Base-by-base conservation (phyloP, 2,329 filamentous ascomycete genomes). In the Talaromyces sp. region DNA sequence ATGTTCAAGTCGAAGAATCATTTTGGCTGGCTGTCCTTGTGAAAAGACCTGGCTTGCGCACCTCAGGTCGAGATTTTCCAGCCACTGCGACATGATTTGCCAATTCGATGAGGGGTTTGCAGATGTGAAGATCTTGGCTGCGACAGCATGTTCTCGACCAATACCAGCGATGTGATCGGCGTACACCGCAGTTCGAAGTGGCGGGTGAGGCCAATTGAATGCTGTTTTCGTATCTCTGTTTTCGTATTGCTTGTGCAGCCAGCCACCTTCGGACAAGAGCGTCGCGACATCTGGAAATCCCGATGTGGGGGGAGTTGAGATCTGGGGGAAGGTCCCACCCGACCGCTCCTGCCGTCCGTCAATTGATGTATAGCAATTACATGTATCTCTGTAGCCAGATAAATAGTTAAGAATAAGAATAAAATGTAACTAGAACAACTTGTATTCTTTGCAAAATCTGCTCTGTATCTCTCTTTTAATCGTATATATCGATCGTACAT, bases 201-300 rank as follows among this genome's bases (percentile, higher is more conserved):
- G 14, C 14, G 35, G 17, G 3, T 7, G 6, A n/a, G 35, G 14
- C 35, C 35, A 38, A 38, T 38, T 6, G 17, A 14, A 38, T n/a
- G 17, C 35, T 8, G 12, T 17, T 35, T 50, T 5, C 7, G 19
- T 12, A 24, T 50, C 26, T 21, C 10, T 8, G 12, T 17, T 35
- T 50, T 5, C 7, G 19, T 12, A 24, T 50, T 50, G 11, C 10
- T 10, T 24, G 19, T 21, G 43, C 43, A 50, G 17, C 5, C 43
- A 50, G 17, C 5, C 7, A 8, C 27, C 7, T 29, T 29, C 27
- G 9, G 27, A 29, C 27, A 8, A 29, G 27, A 8, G 27, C 26
- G 27, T 32, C 31, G 9, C 4, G 14, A 35, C 3, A 35, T 32
- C 35, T 17, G 35, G 35, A 38, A 6, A 38, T 14, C 78, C 79